Conservation (phyloP, 1,284 basidiomycete species). For the Leccinum fuscescens region DNA sequence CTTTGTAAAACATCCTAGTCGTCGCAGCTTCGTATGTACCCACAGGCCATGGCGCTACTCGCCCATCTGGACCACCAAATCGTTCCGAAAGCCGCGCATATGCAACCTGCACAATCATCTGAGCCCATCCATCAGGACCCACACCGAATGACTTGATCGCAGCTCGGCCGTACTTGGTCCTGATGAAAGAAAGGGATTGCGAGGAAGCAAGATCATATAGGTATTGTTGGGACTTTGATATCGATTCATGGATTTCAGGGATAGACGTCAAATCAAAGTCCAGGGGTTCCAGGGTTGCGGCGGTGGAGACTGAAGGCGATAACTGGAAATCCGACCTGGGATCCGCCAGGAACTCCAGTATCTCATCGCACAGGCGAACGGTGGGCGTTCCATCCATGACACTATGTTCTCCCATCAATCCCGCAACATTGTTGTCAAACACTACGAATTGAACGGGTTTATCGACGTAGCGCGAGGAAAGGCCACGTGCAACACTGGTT, state of each 20-base stretch:
- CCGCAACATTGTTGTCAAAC: constrained; percentile 76
- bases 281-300: constrained; percentile 42
- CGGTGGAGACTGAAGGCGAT: constrained; percentile 26
- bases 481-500: constrained; percentile 39
- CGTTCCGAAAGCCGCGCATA: constrained; percentile 62
- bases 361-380: constrained; percentile 59
- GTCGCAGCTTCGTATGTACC: constrained; percentile 90
- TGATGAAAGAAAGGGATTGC: constrained; percentile 66
- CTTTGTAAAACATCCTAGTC: constrained; percentile 81
- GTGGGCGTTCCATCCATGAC: constrained; percentile 85
- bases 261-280: constrained; percentile 63
- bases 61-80: constrained; percentile 35
- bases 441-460: constrained; percentile 84
- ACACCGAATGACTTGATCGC: constrained; percentile 85
- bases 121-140: constrained; percentile 90
- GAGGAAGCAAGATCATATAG: constrained; percentile 62
- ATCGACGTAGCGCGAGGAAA: constrained; percentile 78
- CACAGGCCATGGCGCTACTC: constrained; percentile 39
- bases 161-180: constrained; percentile 81
- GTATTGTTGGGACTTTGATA: constrained; percentile 55
- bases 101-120: constrained; percentile 86
- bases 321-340: constrained; percentile 57
- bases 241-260: constrained; percentile 42
- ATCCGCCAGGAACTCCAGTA: constrained; percentile 62
- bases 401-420: constrained; percentile 89